These are phyloP conservation scores for Trichoderma arundinaceum DNA, from an alignment of 2,329 filamentous ascomycete species.

Conservation along the genomic window DNA sequence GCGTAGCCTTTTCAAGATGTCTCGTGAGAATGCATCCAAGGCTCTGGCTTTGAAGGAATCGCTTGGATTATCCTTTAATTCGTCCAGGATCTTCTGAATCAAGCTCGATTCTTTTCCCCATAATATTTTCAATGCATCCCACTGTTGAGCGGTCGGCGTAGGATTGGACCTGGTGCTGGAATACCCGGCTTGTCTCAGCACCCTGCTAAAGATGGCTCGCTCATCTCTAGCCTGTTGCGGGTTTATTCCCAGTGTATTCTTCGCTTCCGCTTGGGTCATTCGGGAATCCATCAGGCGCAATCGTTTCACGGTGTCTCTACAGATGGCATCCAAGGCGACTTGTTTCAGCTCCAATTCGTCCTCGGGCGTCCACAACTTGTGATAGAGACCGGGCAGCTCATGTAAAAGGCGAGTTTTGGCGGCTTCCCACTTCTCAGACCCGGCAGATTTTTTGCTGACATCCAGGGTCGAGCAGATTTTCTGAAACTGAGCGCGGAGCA, in stretches of 20 bases:
- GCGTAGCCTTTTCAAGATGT: slow-evolving; percentile 77
- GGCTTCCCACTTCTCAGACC: slow-evolving; percentile 74
- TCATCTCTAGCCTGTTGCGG: slow-evolving; percentile 60
- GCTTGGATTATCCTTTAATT: slow-evolving; percentile 57
- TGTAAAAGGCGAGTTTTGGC: slow-evolving; percentile 71
- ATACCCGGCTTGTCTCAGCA: slow-evolving; percentile 69
- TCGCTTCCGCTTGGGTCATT: slow-evolving; percentile 77
- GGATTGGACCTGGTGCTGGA: slow-evolving; percentile 75
- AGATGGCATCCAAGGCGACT: slow-evolving; percentile 78
- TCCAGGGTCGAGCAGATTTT: slow-evolving; percentile 70
- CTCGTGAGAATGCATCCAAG: slow-evolving; percentile 72
- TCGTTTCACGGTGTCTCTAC: slow-evolving; percentile 80
- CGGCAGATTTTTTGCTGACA: slow-evolving; percentile 79
- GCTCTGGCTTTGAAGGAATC: slow-evolving; percentile 65
- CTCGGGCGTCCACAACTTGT: slow-evolving; percentile 63
- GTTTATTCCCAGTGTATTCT: slow-evolving; percentile 60
- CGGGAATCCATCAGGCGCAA: slow-evolving; percentile 68
- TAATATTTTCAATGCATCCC: slow-evolving; percentile 69
- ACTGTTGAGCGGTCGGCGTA: slow-evolving; percentile 71
- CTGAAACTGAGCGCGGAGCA: slow-evolving; percentile 70
- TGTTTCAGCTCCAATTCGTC: slow-evolving; percentile 65
- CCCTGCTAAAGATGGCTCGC: slow-evolving; percentile 68
- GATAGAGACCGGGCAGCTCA: slow-evolving; percentile 67
- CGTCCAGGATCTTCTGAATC: slow-evolving; percentile 60
- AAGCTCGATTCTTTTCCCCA: slow-evolving; percentile 68